phyloP scores from a whole-genome alignment of 2,329 filamentous ascomycete genomes.

The Apiospora kogelbergensis region DNA sequence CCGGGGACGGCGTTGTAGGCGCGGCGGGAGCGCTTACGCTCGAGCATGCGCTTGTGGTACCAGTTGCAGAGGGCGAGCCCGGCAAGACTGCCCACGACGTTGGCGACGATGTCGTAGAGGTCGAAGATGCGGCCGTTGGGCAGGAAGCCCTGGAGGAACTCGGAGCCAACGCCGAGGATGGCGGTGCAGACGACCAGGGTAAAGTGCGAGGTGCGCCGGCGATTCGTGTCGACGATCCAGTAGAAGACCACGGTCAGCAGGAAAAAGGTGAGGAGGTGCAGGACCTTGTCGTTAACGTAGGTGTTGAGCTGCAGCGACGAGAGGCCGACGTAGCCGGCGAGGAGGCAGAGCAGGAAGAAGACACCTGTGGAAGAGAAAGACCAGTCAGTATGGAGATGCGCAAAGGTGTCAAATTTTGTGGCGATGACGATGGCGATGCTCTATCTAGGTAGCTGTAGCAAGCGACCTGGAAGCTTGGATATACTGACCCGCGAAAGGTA shows the following conservation, averaged over 20 bases:
- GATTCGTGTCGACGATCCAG: slow-evolving; percentile 92
- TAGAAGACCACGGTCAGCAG: slow-evolving; percentile 85
- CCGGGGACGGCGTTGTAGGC: slow-evolving; percentile 70
- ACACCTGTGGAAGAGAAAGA: slow-evolving; percentile 49
- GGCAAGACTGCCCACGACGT: slow-evolving; percentile 73
- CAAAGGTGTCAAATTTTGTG: not conserved
- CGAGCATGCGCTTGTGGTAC: slow-evolving; percentile 96
- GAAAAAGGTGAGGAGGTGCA: slow-evolving; percentile 90
- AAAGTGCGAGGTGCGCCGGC: slow-evolving; percentile 80
- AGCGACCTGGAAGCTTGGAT: not conserved
- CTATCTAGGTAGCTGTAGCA: not conserved
- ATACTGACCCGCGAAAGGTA: slow-evolving; percentile 80
- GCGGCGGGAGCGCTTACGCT: slow-evolving; percentile 74
- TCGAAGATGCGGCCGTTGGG: slow-evolving; percentile 74
- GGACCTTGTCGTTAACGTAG: slow-evolving; percentile 81
- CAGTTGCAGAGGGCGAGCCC: slow-evolving; percentile 76
- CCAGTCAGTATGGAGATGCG: not conserved
- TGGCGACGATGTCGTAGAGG: slow-evolving; percentile 82
- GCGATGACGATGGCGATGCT: not conserved
- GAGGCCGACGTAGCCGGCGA: slow-evolving; percentile 79
- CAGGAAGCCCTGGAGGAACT: slow-evolving; percentile 73
- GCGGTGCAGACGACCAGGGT: slow-evolving; percentile 80
- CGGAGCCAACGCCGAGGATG: slow-evolving; percentile 68
- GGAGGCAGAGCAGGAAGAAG: slow-evolving; percentile 69
- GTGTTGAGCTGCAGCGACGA: slow-evolving; percentile 57